A percentile compares a stretch with the other conserved stretches of the same genome.
phyloP scores from a whole-genome alignment of 2,329 filamentous ascomycete species.

The Colletotrichum lentis region DNA sequence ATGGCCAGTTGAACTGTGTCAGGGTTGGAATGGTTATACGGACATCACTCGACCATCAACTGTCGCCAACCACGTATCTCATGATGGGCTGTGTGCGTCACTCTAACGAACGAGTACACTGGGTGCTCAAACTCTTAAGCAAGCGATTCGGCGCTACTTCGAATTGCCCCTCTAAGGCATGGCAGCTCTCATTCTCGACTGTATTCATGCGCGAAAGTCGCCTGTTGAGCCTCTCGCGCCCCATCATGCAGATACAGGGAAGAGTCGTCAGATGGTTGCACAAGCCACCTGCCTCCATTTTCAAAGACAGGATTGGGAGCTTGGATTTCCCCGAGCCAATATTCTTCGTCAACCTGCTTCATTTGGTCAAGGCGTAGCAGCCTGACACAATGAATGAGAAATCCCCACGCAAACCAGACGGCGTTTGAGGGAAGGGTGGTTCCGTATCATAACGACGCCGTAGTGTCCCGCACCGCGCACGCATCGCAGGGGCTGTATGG shows the following conservation, averaged over 20 bases:
- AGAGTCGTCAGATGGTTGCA: no score
- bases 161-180: neutral
- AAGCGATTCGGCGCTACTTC: neutral
- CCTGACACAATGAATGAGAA: constrained; percentile 5
- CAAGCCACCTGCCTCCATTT: no score
- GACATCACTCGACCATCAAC: neutral
- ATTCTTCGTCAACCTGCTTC: neutral
- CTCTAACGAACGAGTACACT: no score
- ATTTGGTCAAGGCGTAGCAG: neutral
- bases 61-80: neutral
- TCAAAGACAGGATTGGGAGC: neutral
- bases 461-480: neutral
- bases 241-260: neutral
- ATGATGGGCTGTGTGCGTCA: no score
- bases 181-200: neutral
- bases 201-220: neutral
- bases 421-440: neutral
- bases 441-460: neutral
- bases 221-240: neutral
- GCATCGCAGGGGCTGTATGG: neutral
- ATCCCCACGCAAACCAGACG: neutral
- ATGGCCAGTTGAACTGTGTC: neutral
- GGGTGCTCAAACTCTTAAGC: neutral
- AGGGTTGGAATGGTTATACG: neutral
- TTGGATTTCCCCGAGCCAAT: neutral